phyloP scores from a whole-genome alignment of 768 basidiomycete genomes.

The Serendipita sp. region DNA sequence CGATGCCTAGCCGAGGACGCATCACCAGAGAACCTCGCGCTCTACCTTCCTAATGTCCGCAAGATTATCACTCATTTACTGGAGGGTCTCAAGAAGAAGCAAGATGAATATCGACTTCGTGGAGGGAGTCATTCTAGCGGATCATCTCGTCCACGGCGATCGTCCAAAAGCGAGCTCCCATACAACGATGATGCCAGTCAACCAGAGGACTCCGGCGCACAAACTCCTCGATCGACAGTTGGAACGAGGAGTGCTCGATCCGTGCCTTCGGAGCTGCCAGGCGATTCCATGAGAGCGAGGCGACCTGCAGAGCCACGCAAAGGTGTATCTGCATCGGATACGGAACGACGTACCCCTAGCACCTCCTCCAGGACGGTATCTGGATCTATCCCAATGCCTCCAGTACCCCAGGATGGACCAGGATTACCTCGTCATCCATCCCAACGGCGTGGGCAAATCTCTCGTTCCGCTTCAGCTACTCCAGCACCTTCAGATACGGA shows the following conservation, averaged over 20 bases:
- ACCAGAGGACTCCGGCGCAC: not conserved
- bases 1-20: slow-evolving; percentile 85
- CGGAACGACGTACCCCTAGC: not conserved
- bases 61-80: slow-evolving; percentile 85
- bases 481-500: not conserved
- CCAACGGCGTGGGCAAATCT: not conserved
- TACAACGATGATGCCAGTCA: not conserved
- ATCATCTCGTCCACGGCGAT: slow-evolving; percentile 45
- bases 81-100: slow-evolving; percentile 83
- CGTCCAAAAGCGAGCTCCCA: slow-evolving; percentile 18
- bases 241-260: not conserved
- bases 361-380: not conserved
- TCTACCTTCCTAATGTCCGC: slow-evolving; percentile 81
- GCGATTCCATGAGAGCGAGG: not conserved
- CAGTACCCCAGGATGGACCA: not conserved
- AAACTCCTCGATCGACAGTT: not conserved
- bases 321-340: not conserved
- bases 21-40: slow-evolving; percentile 63
- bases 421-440: not conserved
- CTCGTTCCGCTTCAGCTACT: not conserved
- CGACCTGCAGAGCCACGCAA: not conserved
- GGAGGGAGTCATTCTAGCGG: slow-evolving; percentile 28
- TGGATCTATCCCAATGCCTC: not conserved
- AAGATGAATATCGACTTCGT: slow-evolving; percentile 57
- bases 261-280: not conserved